Conservation (phyloP, 208 protist genomes). For the Trypanosoma cruzi region DNA sequence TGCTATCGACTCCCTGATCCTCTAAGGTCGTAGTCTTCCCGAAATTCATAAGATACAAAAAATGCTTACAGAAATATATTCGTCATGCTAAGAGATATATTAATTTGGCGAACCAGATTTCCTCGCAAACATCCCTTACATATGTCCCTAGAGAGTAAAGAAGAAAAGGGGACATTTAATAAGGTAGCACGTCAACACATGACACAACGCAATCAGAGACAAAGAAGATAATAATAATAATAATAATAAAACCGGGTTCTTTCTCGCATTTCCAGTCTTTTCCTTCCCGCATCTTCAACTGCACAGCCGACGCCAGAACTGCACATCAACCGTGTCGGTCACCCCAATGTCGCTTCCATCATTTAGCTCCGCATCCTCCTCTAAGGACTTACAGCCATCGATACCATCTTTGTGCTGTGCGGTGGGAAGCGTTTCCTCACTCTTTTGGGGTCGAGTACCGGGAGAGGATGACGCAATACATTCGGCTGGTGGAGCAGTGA, state of each 20-base stretch:
- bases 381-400: not conserved
- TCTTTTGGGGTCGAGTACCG: not conserved
- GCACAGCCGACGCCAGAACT: slow-evolving; percentile 31
- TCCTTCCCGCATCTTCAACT: slow-evolving; percentile 15
- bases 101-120: too few relatives aligned
- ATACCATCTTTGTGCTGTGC: not conserved
- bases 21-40: too few relatives aligned
- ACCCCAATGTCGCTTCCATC: not conserved
- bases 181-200: not conserved
- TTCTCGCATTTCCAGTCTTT: not conserved
- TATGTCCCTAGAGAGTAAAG: too few relatives aligned
- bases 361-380: slow-evolving; percentile 4
- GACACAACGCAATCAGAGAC: not conserved
- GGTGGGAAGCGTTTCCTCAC: not conserved
- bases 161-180: not conserved
- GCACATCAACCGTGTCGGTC: slow-evolving; percentile 13
- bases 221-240: too few relatives aligned
- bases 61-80: too few relatives aligned
- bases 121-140: too few relatives aligned
- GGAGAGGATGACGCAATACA: not conserved
- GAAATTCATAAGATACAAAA: too few relatives aligned
- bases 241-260: too few relatives aligned
- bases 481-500: not conserved
- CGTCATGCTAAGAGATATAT: too few relatives aligned
- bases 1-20: too few relatives aligned